phyloP scores from a whole-genome alignment of 1,284 basidiomycete genomes.

The Polyporus tsugae region DNA sequence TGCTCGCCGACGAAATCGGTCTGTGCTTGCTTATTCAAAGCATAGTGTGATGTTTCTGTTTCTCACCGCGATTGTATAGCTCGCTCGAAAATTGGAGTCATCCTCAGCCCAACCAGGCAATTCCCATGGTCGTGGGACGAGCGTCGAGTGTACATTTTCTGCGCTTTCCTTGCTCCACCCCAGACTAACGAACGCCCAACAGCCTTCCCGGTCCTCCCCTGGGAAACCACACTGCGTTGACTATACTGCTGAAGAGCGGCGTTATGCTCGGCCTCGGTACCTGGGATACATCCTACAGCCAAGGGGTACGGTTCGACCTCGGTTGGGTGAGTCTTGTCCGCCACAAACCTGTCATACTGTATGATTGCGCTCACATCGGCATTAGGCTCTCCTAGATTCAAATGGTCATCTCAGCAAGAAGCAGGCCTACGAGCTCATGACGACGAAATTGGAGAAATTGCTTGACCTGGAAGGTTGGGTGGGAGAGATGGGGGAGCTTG shows the following conservation, averaged over 20 bases:
- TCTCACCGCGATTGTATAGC: constrained; percentile 40
- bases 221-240: constrained; percentile 55
- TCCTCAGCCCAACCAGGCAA: constrained; percentile 57
- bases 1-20: constrained; percentile 76
- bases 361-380: neutral
- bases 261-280: constrained; percentile 65
- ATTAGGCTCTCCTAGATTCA: constrained; percentile 47
- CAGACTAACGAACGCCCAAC: neutral
- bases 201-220: constrained; percentile 65
- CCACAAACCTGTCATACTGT: neutral
- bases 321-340: constrained; percentile 51
- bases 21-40: constrained; percentile 3
- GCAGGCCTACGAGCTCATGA: constrained; percentile 55
- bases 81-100: constrained; percentile 57
- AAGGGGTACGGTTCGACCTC: constrained; percentile 62
- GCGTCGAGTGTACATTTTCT: constrained; percentile 47
- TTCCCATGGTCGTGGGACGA: constrained; percentile 62
- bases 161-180: neutral
- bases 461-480: constrained; percentile 49
- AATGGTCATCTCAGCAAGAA: constrained; percentile 50
- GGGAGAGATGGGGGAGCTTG: constrained; percentile 51
- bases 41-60: neutral
- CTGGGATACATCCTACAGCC: constrained; percentile 55
- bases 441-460: constrained; percentile 59
- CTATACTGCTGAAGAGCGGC: constrained; percentile 53